Conservation (phyloP, 768 basidiomycete species). For the Tricholoma saponaceum region DNA sequence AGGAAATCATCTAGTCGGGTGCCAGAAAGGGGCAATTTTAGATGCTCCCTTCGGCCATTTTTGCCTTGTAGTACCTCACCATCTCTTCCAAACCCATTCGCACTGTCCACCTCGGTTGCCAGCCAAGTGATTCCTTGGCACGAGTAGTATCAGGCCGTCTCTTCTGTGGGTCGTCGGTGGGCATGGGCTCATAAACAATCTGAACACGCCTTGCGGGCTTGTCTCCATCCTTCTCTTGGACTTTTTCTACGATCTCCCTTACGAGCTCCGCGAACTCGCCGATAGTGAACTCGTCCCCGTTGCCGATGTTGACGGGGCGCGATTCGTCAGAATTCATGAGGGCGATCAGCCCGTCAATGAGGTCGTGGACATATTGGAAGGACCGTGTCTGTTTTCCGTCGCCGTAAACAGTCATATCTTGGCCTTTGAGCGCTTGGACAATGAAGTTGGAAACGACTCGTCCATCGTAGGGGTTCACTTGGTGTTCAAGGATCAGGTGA, state of each 20-base stretch:
- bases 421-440: constrained; percentile 92
- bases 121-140: constrained; percentile 77
- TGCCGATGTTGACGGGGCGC: constrained; percentile 96
- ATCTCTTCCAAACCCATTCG: constrained; percentile 94
- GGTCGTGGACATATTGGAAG: constrained; percentile 98
- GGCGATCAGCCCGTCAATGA: constrained; percentile 88
- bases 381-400: constrained; percentile 93
- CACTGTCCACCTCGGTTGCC: constrained; percentile 94
- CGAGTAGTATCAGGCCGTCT: constrained; percentile 90
- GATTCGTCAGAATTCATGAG: constrained; percentile 95
- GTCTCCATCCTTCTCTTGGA: constrained; percentile 79
- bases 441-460: constrained; percentile 99
- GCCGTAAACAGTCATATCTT: constrained; percentile 96
- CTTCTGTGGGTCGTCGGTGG: constrained; percentile 92
- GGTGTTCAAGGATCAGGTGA: constrained; percentile 13
- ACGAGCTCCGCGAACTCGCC: constrained; percentile 92
- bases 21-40: constrained; percentile 23
- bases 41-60: constrained; percentile 80
- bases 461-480: constrained; percentile 95
- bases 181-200: constrained; percentile 77
- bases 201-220: constrained; percentile 47
- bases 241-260: constrained; percentile 87
- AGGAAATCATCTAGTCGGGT: not conserved
- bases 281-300: constrained; percentile 94
- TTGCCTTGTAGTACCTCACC: constrained; percentile 89